phyloP scores from a whole-genome alignment of 2,329 filamentous ascomycete species.

The Paramyrothecium roridum region DNA sequence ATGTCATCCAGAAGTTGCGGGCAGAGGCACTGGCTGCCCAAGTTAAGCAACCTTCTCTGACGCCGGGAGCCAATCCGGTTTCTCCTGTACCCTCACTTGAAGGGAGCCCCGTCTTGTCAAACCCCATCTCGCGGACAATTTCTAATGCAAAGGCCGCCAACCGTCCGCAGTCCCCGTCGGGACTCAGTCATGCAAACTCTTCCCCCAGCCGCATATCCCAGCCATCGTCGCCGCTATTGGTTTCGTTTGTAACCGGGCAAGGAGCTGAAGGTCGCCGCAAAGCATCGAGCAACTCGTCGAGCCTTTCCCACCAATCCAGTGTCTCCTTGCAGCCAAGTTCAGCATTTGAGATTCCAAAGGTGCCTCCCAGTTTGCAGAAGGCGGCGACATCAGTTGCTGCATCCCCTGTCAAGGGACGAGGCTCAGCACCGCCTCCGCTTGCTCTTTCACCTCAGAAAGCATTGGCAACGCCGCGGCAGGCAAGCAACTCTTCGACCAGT shows the following conservation, averaged over 20 bases:
- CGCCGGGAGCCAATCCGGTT: constrained; percentile 39
- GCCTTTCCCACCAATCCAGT: constrained; percentile 71
- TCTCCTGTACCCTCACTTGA: constrained; percentile 73
- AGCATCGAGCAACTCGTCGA: constrained; percentile 85
- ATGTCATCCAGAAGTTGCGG: constrained; percentile 93
- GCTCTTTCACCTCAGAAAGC: constrained; percentile 63
- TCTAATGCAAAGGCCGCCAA: constrained; percentile 78
- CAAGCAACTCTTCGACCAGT: constrained; percentile 58
- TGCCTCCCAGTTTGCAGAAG: constrained; percentile 57
- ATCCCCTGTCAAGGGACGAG: constrained; percentile 56
- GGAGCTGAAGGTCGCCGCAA: constrained; percentile 78
- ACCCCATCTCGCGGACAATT: constrained; percentile 75
- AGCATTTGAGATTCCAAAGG: constrained; percentile 69
- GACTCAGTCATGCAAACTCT: constrained; percentile 73
- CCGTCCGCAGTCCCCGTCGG: constrained; percentile 83
- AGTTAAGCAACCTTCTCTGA: constrained; percentile 47
- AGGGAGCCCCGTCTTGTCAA: constrained; percentile 78
- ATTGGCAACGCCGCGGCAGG: constrained; percentile 57
- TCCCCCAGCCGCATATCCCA: constrained; percentile 81
- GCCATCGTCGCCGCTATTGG: constrained; percentile 73
- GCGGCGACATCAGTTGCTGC: constrained; percentile 51
- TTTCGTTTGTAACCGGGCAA: constrained; percentile 88
- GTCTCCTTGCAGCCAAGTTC: constrained; percentile 65
- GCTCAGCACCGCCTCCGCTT: constrained; percentile 45
- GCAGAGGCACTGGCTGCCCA: constrained; percentile 79